Conservation (phyloP, 148 eudicot species). For the Vaccinium macrocarpon region DNA sequence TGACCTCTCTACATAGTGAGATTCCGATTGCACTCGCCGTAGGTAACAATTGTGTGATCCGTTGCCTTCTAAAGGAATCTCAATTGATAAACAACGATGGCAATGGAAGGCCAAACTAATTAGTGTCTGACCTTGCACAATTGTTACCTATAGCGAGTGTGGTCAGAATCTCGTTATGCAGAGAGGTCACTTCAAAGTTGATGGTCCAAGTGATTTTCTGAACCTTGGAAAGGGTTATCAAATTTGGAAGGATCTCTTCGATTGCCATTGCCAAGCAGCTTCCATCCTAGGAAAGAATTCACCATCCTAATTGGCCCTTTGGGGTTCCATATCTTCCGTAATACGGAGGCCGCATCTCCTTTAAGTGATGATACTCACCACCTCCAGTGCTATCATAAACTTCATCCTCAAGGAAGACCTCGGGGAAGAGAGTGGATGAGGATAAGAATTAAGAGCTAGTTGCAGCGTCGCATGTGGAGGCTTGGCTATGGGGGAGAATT, state of each 20-base stretch:
- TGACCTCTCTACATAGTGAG: background rate
- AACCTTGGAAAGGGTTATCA: background rate
- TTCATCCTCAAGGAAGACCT: background rate
- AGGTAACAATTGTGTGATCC: background rate
- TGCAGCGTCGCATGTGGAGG: background rate
- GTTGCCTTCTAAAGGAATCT: background rate
- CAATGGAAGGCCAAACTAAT: background rate
- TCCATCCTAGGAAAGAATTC: background rate
- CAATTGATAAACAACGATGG: background rate
- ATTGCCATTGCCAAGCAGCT: background rate
- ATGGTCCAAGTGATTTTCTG: background rate
- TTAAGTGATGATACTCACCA: background rate
- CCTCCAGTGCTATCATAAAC: background rate
- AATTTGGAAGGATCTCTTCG: background rate
- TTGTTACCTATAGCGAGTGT: background rate
- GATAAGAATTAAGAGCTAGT: background rate
- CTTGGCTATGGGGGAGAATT: background rate
- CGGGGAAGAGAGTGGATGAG: background rate
- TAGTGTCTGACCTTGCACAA: background rate
- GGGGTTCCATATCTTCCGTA: background rate
- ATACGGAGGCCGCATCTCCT: background rate
- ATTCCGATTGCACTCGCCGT: background rate
- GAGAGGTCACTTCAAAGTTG: background rate
- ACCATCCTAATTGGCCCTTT: background rate
- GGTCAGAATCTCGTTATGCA: background rate